Percentiles rank a stretch among this genome's conserved stretches.
These are phyloP conservation scores for Backusella westeae DNA, from an alignment of 192 early-diverging fungal genomes.

Conservation along the genomic window DNA sequence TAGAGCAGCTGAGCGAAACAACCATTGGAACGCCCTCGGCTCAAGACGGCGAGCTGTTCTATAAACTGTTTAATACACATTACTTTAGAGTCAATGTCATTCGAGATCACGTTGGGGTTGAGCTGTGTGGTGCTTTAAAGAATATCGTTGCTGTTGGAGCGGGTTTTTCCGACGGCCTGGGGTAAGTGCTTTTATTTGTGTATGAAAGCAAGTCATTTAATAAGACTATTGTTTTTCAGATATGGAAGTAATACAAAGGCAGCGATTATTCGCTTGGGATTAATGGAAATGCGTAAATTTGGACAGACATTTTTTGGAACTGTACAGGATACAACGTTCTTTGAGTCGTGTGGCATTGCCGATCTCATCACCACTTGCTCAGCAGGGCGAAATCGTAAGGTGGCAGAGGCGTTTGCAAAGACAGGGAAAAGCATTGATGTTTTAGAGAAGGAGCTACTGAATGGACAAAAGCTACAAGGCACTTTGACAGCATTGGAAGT, in stretches of 20 bases:
- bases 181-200: constrained; percentile 35
- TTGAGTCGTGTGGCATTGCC: constrained; percentile 95
- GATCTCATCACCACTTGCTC: constrained; percentile 95
- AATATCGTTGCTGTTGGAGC: constrained; percentile 95
- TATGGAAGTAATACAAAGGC: constrained; percentile 95
- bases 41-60: constrained; percentile 75
- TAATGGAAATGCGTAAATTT: constrained; percentile 94
- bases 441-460: constrained; percentile 89
- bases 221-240: neutral
- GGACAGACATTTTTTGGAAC: constrained; percentile 72
- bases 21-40: constrained; percentile 78
- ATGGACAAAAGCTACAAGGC: constrained; percentile 97
- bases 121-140: constrained; percentile 96
- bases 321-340: constrained; percentile 90
- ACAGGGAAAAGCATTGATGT: constrained; percentile 90
- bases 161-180: constrained; percentile 89
- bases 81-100: constrained; percentile 87
- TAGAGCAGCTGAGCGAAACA: constrained; percentile 91
- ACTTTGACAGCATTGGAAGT: constrained; percentile 88
- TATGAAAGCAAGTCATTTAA: neutral
- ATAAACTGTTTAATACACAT: constrained; percentile 78
- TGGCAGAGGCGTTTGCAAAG: constrained; percentile 85
- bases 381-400: constrained; percentile 88
- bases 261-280: constrained; percentile 91
- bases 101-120: constrained; percentile 86